phyloP scores from a whole-genome alignment of 768 basidiomycete genomes.

The Naematelia aurantialba region DNA sequence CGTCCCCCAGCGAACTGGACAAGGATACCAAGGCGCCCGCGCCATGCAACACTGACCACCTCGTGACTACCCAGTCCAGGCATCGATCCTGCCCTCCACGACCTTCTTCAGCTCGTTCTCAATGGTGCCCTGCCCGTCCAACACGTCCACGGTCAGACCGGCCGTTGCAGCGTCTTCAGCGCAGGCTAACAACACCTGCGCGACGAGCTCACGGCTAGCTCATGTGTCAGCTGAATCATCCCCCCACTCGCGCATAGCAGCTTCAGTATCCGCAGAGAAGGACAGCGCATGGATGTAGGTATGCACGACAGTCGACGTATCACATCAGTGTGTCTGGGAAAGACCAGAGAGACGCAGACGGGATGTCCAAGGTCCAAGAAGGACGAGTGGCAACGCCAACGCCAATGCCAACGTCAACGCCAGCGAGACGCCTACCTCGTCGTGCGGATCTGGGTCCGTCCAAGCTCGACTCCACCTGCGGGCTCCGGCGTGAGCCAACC shows the following conservation, averaged over 20 bases:
- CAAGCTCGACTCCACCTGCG: slow-evolving; percentile 58
- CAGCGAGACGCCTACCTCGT: slow-evolving; percentile 58
- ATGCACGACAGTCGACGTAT: no score
- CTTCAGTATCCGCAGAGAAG: no score
- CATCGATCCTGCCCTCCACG: slow-evolving; percentile 52
- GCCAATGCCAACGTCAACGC: no score
- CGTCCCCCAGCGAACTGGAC: no score
- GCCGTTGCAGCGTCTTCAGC: slow-evolving; percentile 58
- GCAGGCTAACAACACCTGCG: slow-evolving; percentile 55
- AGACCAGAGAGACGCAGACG: no score
- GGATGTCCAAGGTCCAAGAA: no score
- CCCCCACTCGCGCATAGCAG: background rate
- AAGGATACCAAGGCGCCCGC: no score
- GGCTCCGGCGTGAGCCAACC: slow-evolving; percentile 57
- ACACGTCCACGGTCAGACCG: slow-evolving; percentile 62
- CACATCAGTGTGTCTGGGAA: no score
- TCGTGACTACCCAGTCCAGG: slow-evolving; percentile 39
- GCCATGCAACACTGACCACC: no score
- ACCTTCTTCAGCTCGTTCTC: slow-evolving; percentile 56
- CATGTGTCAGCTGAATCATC: slow-evolving; percentile 35
- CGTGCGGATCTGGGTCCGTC: slow-evolving; percentile 57
- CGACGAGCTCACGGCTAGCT: slow-evolving; percentile 59
- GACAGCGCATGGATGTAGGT: no score
- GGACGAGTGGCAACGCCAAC: no score
- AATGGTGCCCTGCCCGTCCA: slow-evolving; percentile 57